Evolutionary conservation across 192 early-diverging fungal species (phyloP), one percentile per base, ranked within the genome.

Genomic region (Funneliformis mosseae): DNA sequence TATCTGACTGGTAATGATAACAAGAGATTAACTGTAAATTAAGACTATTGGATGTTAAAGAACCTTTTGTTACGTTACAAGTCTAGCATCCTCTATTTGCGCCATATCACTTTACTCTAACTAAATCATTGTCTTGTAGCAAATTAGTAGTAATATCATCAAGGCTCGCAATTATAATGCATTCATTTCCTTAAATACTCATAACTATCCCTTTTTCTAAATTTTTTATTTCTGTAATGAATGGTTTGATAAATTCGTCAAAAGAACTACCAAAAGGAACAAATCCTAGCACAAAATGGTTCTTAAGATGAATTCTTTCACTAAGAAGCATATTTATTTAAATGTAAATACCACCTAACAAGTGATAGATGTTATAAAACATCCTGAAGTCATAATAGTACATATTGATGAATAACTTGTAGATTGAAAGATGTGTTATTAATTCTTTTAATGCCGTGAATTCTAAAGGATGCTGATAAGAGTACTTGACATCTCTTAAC

Each of bases 231-330:
- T 71, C 69, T 38, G 4, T 1, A 43, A 41, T n/a, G 38, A 71
- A 71, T 39, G 69, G 41, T 43, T 71, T 38, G 21, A 71, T 43
- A 71, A 71, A 71, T 41, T 71, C 41, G 21, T 71, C 21, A 16
- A 71, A 46, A 39, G 25, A 23, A n/a, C 69, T 16, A 27, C 69
- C 39, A 43, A 71, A 71, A 10, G 12, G 38, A 43, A 71, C 69
- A 43, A 71, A 71, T 9, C 69, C 7, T 8, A 71, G 38, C n/a
- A 71, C 4, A 10, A 71, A 71, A 25, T 71, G 69, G 18, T 43
- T 72, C 39, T 39, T 42, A 46, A 71, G 21, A 41, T n/a, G 28
- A 10, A 7, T 43, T 71, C 69, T 41, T 46, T 43, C 18, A 23
- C 5, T 18, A 71, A 71, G 38, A 0, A 14, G 23, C 7, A 69